Conservation (phyloP, 2,329 filamentous ascomycete genomes). For the Scedosporium dehoogii region DNA sequence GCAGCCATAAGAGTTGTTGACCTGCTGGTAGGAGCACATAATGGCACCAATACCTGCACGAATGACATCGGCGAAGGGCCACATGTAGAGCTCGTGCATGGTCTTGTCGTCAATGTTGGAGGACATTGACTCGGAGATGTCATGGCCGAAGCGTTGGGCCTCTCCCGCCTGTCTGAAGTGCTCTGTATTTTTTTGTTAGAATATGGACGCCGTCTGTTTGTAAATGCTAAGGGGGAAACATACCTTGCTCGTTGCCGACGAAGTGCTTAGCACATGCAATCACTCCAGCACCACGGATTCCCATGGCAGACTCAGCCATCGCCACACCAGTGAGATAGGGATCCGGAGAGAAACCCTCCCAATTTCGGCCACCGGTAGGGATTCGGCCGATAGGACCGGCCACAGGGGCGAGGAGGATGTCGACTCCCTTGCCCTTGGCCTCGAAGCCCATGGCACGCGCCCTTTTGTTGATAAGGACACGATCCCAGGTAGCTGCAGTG, state of each 20-base stretch:
- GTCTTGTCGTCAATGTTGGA: constrained; percentile 63
- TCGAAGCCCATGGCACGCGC: constrained; percentile 45
- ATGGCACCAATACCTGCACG: constrained; percentile 53
- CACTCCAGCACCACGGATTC: constrained; percentile 73
- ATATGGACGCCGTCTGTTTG: background rate
- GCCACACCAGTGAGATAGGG: constrained; percentile 65
- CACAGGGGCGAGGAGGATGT: constrained; percentile 53
- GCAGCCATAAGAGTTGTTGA: constrained; percentile 74
- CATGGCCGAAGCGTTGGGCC: constrained; percentile 41
- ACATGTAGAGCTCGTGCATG: constrained; percentile 66
- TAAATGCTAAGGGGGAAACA: background rate
- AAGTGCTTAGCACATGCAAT: constrained; percentile 78
- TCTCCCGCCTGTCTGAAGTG: constrained; percentile 59
- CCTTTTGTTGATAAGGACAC: constrained; percentile 49
- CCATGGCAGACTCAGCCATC: constrained; percentile 63
- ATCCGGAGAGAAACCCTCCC: constrained; percentile 62
- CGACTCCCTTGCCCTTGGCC: constrained; percentile 65
- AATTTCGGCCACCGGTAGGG: constrained; percentile 43
- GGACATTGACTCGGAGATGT: constrained; percentile 50
- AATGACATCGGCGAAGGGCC: constrained; percentile 69
- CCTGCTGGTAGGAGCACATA: constrained; percentile 64
- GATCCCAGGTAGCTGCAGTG: constrained; percentile 75
- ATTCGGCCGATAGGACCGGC: constrained; percentile 36
- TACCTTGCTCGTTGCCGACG: constrained; percentile 60
- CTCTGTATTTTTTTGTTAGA: constrained; percentile 28